These are phyloP conservation scores for Ceratobasidium sp. DNA, from an alignment of 1,284 basidiomycete species.

Conservation along the genomic window DNA sequence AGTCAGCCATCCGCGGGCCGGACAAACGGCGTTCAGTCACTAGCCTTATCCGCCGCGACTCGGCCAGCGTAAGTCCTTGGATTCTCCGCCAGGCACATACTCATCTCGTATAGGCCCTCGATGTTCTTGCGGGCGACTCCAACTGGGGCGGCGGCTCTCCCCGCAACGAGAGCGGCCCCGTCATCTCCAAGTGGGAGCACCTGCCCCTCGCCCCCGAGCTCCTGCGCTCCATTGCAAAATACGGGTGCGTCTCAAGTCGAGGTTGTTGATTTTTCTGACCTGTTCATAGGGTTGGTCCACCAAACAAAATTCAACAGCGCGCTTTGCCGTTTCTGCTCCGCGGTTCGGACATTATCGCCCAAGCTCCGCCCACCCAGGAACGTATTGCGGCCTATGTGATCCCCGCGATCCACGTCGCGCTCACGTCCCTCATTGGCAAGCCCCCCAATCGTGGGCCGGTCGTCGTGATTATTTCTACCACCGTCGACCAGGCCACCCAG, in stretches of 20 bases:
- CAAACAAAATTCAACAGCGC: constrained; percentile 98
- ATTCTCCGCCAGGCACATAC: constrained; percentile 37
- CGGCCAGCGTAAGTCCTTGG: constrained; percentile 63
- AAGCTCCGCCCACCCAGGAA: constrained; percentile 98
- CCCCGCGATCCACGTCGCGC: constrained; percentile 86
- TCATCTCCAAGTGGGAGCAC: constrained; percentile 97
- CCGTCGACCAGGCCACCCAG: constrained; percentile 97
- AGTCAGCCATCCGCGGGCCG: constrained; percentile 43
- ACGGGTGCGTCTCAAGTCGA: constrained; percentile 70
- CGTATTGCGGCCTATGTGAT: constrained; percentile 97
- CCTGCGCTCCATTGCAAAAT: constrained; percentile 87
- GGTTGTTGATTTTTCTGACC: constrained; percentile 25
- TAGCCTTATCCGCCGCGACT: constrained; percentile 68
- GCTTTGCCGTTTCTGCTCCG: constrained; percentile 94
- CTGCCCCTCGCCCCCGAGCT: constrained; percentile 85
- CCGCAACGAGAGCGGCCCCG: constrained; percentile 75
- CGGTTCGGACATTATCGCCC: constrained; percentile 95
- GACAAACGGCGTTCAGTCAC: constrained; percentile 80
- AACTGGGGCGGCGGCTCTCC: constrained; percentile 54
- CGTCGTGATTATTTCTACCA: constrained; percentile 94
- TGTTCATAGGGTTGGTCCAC: constrained; percentile 81
- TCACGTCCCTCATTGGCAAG: constrained; percentile 60
- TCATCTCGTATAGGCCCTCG: constrained; percentile 54
- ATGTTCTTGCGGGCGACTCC: constrained; percentile 57
- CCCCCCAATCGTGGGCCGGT: constrained; percentile 76